phyloP scores from a whole-genome alignment of 352 stramenopile genomes.

The Globisporangium heterothallicum region DNA sequence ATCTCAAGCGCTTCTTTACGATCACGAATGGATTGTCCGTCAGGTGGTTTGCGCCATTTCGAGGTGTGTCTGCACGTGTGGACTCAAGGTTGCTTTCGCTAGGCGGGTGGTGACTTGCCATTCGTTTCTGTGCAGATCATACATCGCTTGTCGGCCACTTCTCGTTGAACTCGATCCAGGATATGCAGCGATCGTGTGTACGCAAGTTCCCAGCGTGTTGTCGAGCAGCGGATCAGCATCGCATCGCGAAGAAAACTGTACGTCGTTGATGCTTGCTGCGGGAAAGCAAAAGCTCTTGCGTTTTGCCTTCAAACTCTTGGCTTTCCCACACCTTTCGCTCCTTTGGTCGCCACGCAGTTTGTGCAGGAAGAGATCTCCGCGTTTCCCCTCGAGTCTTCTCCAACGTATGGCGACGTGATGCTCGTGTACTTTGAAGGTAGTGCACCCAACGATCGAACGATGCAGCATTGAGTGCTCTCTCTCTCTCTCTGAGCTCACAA shows the following conservation, averaged over 20 bases:
- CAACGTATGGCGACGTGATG: constrained; percentile 48
- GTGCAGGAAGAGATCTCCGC: constrained; percentile 24
- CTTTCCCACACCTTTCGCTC: neutral
- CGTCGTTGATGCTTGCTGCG: neutral
- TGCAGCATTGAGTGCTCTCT: too few relatives aligned
- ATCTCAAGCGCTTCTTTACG: constrained; percentile 65
- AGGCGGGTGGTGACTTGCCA: neutral
- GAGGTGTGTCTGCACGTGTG: constrained; percentile 17
- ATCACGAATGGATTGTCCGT: constrained; percentile 63
- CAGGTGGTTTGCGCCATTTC: constrained; percentile 65
- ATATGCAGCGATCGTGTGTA: constrained; percentile 38
- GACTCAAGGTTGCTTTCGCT: neutral
- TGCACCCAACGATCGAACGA: too few relatives aligned
- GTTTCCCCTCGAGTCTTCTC: constrained; percentile 54
- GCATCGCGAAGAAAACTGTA: constrained; percentile 21
- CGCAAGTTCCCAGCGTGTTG: constrained; percentile 32
- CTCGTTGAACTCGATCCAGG: constrained; percentile 49
- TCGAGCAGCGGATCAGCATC: constrained; percentile 32
- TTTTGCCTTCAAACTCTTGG: neutral
- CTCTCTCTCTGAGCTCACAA: too few relatives aligned
- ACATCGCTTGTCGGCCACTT: constrained; percentile 62
- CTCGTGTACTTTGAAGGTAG: constrained; percentile 38
- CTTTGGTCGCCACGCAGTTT: constrained; percentile 5
- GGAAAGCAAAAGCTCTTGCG: neutral
- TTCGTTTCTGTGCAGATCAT: constrained; percentile 21